Percentiles rank a stretch among this genome's conserved stretches.
Evolutionary conservation across 1,284 basidiomycete genomes (phyloP).

Genomic region (Cystobasidium sp.): DNA sequence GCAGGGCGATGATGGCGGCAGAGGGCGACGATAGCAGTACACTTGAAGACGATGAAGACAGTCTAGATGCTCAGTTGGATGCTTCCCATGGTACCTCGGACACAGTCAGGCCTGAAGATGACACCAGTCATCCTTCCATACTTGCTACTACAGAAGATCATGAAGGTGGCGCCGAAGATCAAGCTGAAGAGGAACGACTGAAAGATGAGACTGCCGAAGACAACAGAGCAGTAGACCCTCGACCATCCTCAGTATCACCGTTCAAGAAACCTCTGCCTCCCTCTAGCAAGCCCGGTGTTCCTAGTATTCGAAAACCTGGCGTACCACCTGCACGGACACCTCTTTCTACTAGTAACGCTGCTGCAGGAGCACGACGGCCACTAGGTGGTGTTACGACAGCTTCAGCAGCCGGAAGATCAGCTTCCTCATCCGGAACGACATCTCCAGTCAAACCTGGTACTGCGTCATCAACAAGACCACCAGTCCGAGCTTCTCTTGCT

Average conservation of each 20-base stretch:
- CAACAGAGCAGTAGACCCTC: not conserved
- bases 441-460: not conserved
- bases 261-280: conserved; percentile 25
- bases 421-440: conserved; percentile 10
- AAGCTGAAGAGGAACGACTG: not conserved
- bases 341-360: not conserved
- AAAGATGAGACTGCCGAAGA: not conserved
- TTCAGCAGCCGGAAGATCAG: conserved; percentile 15
- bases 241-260: conserved; percentile 3
- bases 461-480: not conserved
- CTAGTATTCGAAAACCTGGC: conserved; percentile 16
- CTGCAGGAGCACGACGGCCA: conserved; percentile 1
- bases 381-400: conserved; percentile 6
- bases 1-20: conserved; percentile 3
- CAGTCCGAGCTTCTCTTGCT: conserved; percentile 28
- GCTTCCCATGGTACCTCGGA: conserved; percentile 13
- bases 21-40: not conserved
- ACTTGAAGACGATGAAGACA: not conserved
- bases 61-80: conserved; percentile 5
- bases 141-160: not conserved
- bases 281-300: not conserved
- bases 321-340: conserved; percentile 4
- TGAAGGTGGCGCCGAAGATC: not conserved
- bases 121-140: too few relatives aligned
- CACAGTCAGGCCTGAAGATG: not conserved